Percentiles rank a stretch among this genome's conserved stretches.
Conservation (phyloP, 306 rosid species). For the Ormosia emarginata region DNA sequence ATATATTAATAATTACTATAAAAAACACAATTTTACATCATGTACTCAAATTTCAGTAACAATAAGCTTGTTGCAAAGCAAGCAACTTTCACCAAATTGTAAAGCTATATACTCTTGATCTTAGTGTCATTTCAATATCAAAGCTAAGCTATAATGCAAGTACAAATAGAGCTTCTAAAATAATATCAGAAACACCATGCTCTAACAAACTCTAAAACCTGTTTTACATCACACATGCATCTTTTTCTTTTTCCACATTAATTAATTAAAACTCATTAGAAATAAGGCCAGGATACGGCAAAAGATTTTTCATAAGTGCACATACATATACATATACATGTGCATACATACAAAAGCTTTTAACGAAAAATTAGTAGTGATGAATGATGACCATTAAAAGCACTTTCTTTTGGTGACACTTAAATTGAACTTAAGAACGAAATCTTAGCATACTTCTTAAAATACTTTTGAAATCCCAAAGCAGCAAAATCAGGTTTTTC, state of each 20-base stretch:
- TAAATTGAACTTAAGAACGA: constrained; percentile 10
- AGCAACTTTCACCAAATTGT: neutral
- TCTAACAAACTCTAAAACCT: neutral
- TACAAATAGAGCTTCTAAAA: neutral
- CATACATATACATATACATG: neutral
- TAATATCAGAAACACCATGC: neutral
- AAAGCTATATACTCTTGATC: neutral
- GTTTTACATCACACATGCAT: neutral
- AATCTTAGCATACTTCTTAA: neutral
- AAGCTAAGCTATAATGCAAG: neutral
- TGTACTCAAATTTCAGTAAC: neutral
- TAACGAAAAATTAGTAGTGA: neutral
- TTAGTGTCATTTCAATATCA: neutral
- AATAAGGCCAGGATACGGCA: neutral
- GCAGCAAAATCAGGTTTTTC: neutral
- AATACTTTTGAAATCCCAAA: constrained; percentile 2
- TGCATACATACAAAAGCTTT: neutral
- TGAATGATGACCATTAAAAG: neutral
- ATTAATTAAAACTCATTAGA: neutral
- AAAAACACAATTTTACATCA: neutral
- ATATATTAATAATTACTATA: neutral
- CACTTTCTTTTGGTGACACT: neutral
- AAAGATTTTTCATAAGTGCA: neutral
- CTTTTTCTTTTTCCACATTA: neutral
- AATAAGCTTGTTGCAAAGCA: neutral